Base-by-base conservation (phyloP, 768 basidiomycete species). In the Russula emetica region DNA sequence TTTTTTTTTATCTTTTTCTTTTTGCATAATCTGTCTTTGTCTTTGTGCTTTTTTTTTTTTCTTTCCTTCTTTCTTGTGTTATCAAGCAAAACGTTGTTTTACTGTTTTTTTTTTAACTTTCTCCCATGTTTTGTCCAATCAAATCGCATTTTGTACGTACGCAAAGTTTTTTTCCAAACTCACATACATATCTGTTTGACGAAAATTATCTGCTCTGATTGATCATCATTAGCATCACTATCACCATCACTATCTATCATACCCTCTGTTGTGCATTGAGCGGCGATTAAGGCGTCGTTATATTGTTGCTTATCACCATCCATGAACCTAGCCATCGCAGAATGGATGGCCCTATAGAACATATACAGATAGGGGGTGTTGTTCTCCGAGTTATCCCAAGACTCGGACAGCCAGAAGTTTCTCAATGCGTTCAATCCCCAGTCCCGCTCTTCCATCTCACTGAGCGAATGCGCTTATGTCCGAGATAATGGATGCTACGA, bases 21-120 rank as follows among this genome's bases (percentile, higher is more conserved):
- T 24, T 44, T 38, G 22, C 6, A 24, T 49, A 6, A 28, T 64
- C 20, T 64, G 32, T 60, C 38, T 55, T 47, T 26, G 30, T 55
- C 36, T 55, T 36, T 18, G 20, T 44, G 44, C 44, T 20, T 20
- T 52, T 16, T 45, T 18, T 49, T 16, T 6, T 40, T 13, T 22
- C 45, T 45, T 47, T 24, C 2, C 5, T 4, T 30, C 6, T 44
- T 45, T 45, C n/a, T 22, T 28, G 22, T 11, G 24, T 49, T 49
- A 24, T 49, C 24, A 26, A 14, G 5, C 49, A 49, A 24, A 49
- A 13, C 22, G 47, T 26, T 11, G 32, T 9, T n/a, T 32, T 32
- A 9, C 32, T 34, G 1, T 34, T 32, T 9, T 36, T 36, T 49
- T 22, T 47, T 47, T 24, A 11, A n/a, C n/a, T n/a, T n/a, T n/a